A percentile compares a stretch with the other conserved stretches of the same genome.
Conservation (phyloP, 1,284 basidiomycete species). For the Austropuccinia psidii region DNA sequence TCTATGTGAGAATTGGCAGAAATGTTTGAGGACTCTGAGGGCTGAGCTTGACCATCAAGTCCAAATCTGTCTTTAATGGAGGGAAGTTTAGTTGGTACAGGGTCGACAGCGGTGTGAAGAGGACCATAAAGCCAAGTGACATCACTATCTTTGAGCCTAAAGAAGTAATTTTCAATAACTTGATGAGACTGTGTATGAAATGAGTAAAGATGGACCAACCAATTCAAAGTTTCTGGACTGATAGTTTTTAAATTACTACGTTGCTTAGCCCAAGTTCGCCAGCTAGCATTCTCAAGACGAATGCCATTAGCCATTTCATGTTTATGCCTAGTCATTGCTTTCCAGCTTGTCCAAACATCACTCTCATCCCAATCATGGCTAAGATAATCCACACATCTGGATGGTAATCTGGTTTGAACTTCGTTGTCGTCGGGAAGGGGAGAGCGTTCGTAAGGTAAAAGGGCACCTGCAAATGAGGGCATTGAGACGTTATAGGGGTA, state of each 20-base stretch:
- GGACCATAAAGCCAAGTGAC: constrained; percentile 99
- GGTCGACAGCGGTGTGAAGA: constrained; percentile 77
- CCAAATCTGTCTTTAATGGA: constrained; percentile 54
- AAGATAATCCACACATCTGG: constrained; percentile 60
- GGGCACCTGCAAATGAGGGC: constrained; percentile 38
- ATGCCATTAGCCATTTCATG: constrained; percentile 95
- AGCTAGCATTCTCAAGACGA: constrained; percentile 91
- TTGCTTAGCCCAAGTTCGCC: constrained; percentile 99
- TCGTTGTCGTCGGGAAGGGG: constrained; percentile 51
- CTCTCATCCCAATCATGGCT: constrained; percentile 97
- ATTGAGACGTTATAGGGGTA: constrained; percentile 47
- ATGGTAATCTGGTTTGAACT: constrained; percentile 54
- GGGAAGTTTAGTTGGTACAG: constrained; percentile 54
- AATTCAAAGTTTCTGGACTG: constrained; percentile 94
- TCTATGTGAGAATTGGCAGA: constrained; percentile 46
- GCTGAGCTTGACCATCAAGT: constrained; percentile 48
- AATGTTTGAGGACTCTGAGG: constrained; percentile 21
- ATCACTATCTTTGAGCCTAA: constrained; percentile 96
- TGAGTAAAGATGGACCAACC: constrained; percentile 56
- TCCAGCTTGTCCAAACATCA: constrained; percentile 96
- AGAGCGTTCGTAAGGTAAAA: constrained; percentile 39
- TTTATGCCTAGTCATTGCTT: constrained; percentile 97
- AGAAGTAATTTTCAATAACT: constrained; percentile 25
- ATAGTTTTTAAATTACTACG: constrained; percentile 91
- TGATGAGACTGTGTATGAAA: constrained; percentile 17